Evolutionary conservation across 2,329 filamentous ascomycete genomes (phyloP), one percentile per base, ranked within the genome.

Genomic region (Cryphonectria carpinicola): DNA sequence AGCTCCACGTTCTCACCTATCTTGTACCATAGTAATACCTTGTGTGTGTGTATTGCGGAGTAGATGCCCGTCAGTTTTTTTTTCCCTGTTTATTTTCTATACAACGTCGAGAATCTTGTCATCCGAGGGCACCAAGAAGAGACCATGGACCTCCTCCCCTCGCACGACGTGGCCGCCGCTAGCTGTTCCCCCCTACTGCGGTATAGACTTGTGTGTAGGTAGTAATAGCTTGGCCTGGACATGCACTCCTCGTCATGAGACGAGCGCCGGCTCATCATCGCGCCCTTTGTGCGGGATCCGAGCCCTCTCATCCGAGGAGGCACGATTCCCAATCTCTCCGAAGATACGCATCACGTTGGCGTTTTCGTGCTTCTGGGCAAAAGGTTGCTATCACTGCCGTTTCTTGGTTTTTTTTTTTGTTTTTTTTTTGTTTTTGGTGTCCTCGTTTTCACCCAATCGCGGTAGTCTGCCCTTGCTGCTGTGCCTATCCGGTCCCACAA

Each of bases 391-490:
- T 39, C 17, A n/a, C 19, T 46, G 19, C 43, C 43, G 19, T 10
- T 7, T 46, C 61, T 60, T 49, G 46, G 10, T 11, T 37, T 4
- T 1, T 49, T 56, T 49, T 60, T 28, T 49, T 64, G 25, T 25
- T 28, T 17, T 60, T 10, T 49, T 76, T 76, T 60, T 10, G 41
- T 76, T 76, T 75, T 22, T 43, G 60, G 35, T 78, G 28, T 28
- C 43, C 11, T n/a, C 17, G 19, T n/a, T 37, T 22, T 66, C 41
- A 19, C 17, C 63, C 63, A 66, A 69, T 66, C 22, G 39, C n/a
- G 60, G 22, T 46, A 5, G 46, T 11, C 39, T 22, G 25, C 28
- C 39, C 43, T 28, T 58, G 54, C 64, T 49, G 63, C 10, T 62
- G 58, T 60, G 43, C 37, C 58, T 43, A 56, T 43, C 28, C 35